Conservation (phyloP, 2,329 filamentous ascomycete species). For the Zymoseptoria passerinii region DNA sequence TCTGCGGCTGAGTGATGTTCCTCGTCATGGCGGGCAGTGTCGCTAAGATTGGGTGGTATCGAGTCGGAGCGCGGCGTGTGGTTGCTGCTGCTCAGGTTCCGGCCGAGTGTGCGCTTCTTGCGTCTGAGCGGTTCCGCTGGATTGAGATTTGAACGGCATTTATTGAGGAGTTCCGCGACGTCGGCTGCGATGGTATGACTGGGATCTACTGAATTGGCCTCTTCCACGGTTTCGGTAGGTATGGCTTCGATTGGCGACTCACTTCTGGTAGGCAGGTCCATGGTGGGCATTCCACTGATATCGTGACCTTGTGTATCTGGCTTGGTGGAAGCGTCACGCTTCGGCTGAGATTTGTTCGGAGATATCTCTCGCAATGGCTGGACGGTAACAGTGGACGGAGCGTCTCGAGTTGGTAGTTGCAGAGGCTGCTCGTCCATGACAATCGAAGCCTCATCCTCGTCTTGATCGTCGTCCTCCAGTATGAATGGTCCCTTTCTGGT, state of each 20-base stretch:
- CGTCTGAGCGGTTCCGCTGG: constrained; percentile 15
- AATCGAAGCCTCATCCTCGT: constrained; percentile 9
- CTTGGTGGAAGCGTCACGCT: neutral
- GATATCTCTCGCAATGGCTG: constrained; percentile 21
- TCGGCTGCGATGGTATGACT: constrained; percentile 16
- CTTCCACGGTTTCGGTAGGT: neutral
- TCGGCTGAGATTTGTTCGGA: constrained; percentile 19
- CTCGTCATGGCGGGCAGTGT: constrained; percentile 4
- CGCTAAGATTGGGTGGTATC: constrained; percentile 6
- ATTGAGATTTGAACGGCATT: constrained; percentile 6
- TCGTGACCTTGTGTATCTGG: constrained; percentile 3
- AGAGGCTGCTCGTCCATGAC: constrained; percentile 1
- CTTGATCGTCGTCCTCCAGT: constrained; percentile 24
- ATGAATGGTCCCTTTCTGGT: constrained; percentile 20
- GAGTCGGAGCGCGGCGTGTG: constrained; percentile 11
- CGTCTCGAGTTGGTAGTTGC: neutral
- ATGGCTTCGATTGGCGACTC: constrained; percentile 1
- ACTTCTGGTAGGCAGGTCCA: neutral
- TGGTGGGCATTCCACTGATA: neutral
- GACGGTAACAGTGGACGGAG: neutral
- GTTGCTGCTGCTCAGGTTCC: constrained; percentile 22
- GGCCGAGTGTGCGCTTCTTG: constrained; percentile 25
- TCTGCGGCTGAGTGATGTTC: constrained; percentile 14
- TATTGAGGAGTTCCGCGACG: constrained; percentile 17
- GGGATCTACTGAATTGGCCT: constrained; percentile 12